phyloP scores from a whole-genome alignment of 257 asterid species.

The Cynanchum wilfordii region DNA sequence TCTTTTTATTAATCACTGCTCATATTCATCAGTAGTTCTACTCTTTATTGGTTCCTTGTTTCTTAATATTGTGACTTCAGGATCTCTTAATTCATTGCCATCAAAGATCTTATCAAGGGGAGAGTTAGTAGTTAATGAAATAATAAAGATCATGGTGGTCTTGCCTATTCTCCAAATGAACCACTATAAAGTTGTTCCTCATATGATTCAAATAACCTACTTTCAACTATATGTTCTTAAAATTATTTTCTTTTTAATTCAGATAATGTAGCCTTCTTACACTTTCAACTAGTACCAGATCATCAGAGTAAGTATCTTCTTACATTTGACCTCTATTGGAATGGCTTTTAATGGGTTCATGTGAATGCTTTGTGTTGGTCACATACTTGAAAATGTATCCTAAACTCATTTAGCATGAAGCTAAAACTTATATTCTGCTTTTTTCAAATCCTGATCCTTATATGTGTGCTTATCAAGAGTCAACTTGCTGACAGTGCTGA shows the following conservation, averaged over 20 bases:
- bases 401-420: not conserved
- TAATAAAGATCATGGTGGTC: not conserved
- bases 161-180: not conserved
- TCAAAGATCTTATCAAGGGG: not conserved
- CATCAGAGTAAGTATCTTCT: not conserved
- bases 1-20: not conserved
- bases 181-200: not conserved
- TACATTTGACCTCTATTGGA: not conserved
- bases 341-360: not conserved
- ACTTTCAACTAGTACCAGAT: not conserved
- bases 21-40: not conserved
- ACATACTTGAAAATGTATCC: not conserved
- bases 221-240: not conserved
- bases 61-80: not conserved
- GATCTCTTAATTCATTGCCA: not conserved
- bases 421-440: not conserved
- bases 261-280: not conserved
- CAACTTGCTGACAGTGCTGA: not conserved
- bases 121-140: not conserved
- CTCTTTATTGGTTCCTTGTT: not conserved
- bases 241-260: not conserved
- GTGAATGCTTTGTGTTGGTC: not conserved
- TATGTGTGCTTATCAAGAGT: not conserved
- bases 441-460: not conserved
- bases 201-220: not conserved